Evolutionary conservation across 176 grass and related monocot genomes (phyloP).

Genomic region (Hyparrhenia diplandra): DNA sequence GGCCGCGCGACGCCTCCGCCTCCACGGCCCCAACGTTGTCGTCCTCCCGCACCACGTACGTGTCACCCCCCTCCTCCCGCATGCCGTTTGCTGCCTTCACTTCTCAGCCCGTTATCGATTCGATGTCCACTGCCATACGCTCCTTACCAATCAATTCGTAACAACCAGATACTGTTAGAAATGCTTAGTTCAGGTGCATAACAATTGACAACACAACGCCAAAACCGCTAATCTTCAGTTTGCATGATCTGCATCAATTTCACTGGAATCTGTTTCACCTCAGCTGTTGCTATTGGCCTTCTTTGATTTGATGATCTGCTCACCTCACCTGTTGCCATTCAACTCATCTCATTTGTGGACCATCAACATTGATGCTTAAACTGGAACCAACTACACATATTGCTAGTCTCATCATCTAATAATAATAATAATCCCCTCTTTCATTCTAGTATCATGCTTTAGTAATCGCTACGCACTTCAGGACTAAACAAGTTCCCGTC

Average conservation of each 20-base stretch:
- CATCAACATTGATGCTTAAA: not conserved
- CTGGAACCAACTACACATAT: not conserved
- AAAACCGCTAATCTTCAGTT: not conserved
- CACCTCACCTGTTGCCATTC: not conserved
- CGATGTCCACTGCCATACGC: not conserved
- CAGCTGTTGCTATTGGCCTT: not conserved
- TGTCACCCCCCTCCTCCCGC: not conserved
- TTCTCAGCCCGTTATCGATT: not conserved
- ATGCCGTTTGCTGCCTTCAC: not conserved
- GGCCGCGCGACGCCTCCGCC: slow-evolving; percentile 22
- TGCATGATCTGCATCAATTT: not conserved
- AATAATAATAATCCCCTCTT: not conserved
- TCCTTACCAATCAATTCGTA: not conserved
- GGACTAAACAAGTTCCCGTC: not conserved
- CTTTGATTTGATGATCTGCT: not conserved
- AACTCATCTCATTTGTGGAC: not conserved
- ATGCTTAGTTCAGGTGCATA: not conserved
- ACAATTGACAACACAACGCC: not conserved
- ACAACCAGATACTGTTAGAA: not conserved
- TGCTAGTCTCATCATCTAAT: not conserved
- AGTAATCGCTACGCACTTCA: not conserved
- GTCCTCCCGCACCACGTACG: slow-evolving; percentile 7
- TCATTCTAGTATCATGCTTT: not conserved
- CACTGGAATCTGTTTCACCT: not conserved
- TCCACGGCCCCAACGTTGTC: slow-evolving; percentile 26